Base-by-base conservation (phyloP, 768 basidiomycete species). In the Boletus tylopilopsis region DNA sequence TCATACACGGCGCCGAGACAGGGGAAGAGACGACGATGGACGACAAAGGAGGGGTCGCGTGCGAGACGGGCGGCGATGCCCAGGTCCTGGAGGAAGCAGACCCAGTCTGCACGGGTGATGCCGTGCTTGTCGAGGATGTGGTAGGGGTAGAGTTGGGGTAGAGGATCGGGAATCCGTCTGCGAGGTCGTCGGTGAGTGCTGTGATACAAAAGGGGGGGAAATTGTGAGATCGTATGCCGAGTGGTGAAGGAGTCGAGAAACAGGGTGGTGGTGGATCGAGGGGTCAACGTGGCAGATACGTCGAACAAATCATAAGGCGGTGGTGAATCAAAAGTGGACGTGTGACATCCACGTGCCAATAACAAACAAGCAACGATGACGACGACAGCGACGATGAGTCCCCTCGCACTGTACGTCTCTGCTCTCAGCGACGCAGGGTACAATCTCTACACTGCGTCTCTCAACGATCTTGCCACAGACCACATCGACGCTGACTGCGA, bases 341-440 rank as follows among this genome's bases (percentile, higher is more conserved):
- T n/a, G n/a, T n/a, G n/a, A n/a, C 29, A 13, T 30, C 13, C 10
- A 7, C 27, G 27, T 27, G 27, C 7, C 29, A 29, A 29, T 7
- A 29, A 2, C 7, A 2, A 5, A 13, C 29, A 13, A 13, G 29
- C 29, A 13, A 30, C 29, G 29, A 30, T 13, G 29, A 30, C 29
- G 29, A 30, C 29, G 13, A 30, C 29, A 30, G 29, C 29, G 43
- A 49, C 58, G n/a, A 81, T 80, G 82, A 77, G 87, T 43, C 79
- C 76, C 36, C 75, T 89, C 22, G 75, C 71, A 19, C 76, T 90
- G 6, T 88, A 91, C 55, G 73, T 80, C 18, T 90, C 89, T 30
- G 88, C 88, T 0, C 81, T 90, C 51, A 88, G 76, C 57, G 80
- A 90, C 64, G 69, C 73, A 16, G 88, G 90, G 64, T 90, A 89